Evolutionary conservation across 2,329 filamentous ascomycete species (phyloP), one percentile per base, ranked within the genome.

Genomic region (Ascochyta koolunga): DNA sequence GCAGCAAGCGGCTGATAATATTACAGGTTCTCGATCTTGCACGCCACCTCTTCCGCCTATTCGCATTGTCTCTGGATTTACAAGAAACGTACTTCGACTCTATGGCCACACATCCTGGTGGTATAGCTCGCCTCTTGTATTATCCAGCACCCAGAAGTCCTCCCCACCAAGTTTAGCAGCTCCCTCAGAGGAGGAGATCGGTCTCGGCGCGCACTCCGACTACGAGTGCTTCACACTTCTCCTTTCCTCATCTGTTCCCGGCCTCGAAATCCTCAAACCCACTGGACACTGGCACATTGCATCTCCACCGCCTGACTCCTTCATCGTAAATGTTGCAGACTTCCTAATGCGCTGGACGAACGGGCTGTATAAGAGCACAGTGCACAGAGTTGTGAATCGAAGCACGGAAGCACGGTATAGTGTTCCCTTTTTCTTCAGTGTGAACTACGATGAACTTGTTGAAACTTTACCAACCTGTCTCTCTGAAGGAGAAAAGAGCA

Each of bases 271-370:
- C 19, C 59, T 75, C 22, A 69, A 65, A 3, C 69, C 68, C 1
- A 66, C 65, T 1, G 67, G 65, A 0, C 36, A 60, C 4, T 76
- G 71, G 71, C 66, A 69, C 29, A 41, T 62, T 4, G 68, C 78
- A 0, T 57, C 61, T 4, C 77, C 79, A 2, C 63, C 79, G 1
- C 70, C 72, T 1, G 77, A 73, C 1, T 74, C 79, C 0, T 74
- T 82, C 39, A 79, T 83, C 15, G 78, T 83, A n/a, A 83, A 83
- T 46, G 78, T 83, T 16, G 81, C 76, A 5, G 79, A 83, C 60
- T 80, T 77, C 47, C 64, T 83, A 56, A 80, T 80, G 74, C 74
- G 80, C 15, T 80, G 79, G 69, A 82, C 80, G 1, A 83, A 83
- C 49, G 80, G 78, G 16, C 52, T 68, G 39, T 83, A 80, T 50